A percentile compares a stretch with the other conserved stretches of the same genome.
Evolutionary conservation across 495 filamentous ascomycete species (phyloP).

Genomic region (Trichoderma reesei): DNA sequence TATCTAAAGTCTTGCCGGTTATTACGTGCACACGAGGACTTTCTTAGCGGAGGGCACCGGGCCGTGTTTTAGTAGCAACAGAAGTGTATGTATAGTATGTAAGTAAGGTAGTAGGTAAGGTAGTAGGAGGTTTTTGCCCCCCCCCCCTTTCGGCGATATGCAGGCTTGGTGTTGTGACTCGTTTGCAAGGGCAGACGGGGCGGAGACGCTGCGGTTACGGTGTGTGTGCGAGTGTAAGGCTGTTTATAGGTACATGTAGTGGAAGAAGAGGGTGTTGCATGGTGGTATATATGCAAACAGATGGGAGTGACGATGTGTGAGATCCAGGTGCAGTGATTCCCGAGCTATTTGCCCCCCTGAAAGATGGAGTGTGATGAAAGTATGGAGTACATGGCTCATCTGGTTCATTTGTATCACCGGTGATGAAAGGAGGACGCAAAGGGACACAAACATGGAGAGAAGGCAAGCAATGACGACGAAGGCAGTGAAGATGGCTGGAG

Average conservation of each 20-base stretch:
- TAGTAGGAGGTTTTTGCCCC: no score
- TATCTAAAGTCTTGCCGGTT: background rate
- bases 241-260: background rate
- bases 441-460: no score
- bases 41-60: no score
- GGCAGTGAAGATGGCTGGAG: background rate
- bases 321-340: background rate
- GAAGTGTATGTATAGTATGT: no score
- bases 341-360: background rate
- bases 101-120: no score
- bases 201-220: background rate
- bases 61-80: no score
- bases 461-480: background rate
- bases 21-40: no score
- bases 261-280: background rate
- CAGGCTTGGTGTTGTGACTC: slow-evolving; percentile 1
- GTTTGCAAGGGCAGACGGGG: background rate
- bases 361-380: no score
- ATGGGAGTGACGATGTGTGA: background rate
- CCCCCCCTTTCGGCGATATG: background rate
- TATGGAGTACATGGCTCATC: no score
- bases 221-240: background rate
- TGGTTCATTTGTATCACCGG: no score
- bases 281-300: no score
- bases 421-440: no score